phyloP scores from a whole-genome alignment of 2,329 filamentous ascomycete species.

The Nemania sp. region DNA sequence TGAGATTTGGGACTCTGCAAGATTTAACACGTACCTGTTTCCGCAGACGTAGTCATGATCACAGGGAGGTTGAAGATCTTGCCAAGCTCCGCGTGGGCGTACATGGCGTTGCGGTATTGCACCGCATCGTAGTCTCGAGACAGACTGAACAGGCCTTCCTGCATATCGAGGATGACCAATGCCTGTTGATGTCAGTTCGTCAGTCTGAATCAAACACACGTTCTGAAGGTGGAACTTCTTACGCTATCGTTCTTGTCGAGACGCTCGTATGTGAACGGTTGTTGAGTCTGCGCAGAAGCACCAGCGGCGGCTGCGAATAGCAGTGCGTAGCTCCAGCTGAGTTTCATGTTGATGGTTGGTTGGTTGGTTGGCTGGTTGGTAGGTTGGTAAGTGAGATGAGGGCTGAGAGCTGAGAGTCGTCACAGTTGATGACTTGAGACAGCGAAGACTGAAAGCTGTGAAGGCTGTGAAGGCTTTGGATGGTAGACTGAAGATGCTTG shows the following conservation, averaged over 20 bases:
- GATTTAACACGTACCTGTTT: slow-evolving; percentile 46
- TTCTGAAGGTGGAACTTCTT: slow-evolving; percentile 1
- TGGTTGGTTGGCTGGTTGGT: too few relatives aligned
- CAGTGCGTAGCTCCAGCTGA: slow-evolving; percentile 7
- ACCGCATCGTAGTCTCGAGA: slow-evolving; percentile 69
- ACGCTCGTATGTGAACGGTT: slow-evolving; percentile 39
- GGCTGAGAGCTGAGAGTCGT: too few relatives aligned
- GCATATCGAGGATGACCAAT: slow-evolving; percentile 62
- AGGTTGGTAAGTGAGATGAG: too few relatives aligned
- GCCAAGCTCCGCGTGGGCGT: slow-evolving; percentile 68
- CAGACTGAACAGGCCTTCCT: slow-evolving; percentile 60
- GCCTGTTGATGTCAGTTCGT: slow-evolving; percentile 45
- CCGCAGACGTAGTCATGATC: slow-evolving; percentile 70
- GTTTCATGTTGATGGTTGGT: slow-evolving; percentile 11
- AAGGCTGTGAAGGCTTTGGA: neutral
- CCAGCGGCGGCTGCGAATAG: slow-evolving; percentile 2
- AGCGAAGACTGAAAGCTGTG: neutral
- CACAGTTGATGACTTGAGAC: neutral
- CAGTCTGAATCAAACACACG: too few relatives aligned
- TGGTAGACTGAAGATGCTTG: neutral
- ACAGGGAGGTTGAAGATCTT: slow-evolving; percentile 69
- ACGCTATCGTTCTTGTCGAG: slow-evolving; percentile 42
- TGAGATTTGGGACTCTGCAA: neutral
- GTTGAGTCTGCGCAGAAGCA: neutral
- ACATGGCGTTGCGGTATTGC: slow-evolving; percentile 67